Base-by-base conservation (phyloP, 73 alveolate species). In the Blepharisma japonicum region DNA sequence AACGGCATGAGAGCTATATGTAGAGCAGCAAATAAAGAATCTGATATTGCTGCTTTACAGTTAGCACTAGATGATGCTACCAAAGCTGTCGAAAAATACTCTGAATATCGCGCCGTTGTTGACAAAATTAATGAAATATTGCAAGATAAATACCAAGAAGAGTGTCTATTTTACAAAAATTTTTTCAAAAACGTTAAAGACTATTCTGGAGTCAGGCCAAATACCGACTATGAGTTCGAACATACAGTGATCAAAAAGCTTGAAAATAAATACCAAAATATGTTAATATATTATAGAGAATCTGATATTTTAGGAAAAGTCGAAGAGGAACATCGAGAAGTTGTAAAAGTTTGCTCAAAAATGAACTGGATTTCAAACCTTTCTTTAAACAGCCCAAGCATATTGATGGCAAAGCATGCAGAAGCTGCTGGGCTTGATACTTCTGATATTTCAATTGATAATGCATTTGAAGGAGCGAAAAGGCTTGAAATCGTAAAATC, bases 391-490 rank as follows among this genome's bases (percentile, higher is more conserved):
- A 20, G 23, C 23, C n/a, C n/a, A 14, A 20, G 23, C 23, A 20
- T 14, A 53, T 14, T 53, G n/a, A 53, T 53, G 67, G 23, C 23
- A 20, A 20, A 11, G 27, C 67, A 53, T 4, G 67, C 67, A 20
- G 23, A 53, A 53, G 23, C 67, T 53, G 67, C 67, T 53, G 67
- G 67, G 2, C n/a, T 53, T 53, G 4, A 53, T 4, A 14, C 23
- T 11, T 53, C 67, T 14, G 27, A 14, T 11, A 11, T 14, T 14
- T 14, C 23, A 11, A 53, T 14, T 20, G 27, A 53, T 14, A 14
- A 14, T 11, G 23, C n/a, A 53, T 53, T 53, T 53, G 67, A 53
- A 53, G n/a, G 27, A 53, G 67, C 67, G n/a, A 53, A 53, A 53
- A 53, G 67, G 4, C n/a, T 11, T 20, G 27, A 14, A 14, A 53